Evolutionary conservation across 805 yeast genomes (phyloP).

Genomic region (Metschnikowia orientalis): DNA sequence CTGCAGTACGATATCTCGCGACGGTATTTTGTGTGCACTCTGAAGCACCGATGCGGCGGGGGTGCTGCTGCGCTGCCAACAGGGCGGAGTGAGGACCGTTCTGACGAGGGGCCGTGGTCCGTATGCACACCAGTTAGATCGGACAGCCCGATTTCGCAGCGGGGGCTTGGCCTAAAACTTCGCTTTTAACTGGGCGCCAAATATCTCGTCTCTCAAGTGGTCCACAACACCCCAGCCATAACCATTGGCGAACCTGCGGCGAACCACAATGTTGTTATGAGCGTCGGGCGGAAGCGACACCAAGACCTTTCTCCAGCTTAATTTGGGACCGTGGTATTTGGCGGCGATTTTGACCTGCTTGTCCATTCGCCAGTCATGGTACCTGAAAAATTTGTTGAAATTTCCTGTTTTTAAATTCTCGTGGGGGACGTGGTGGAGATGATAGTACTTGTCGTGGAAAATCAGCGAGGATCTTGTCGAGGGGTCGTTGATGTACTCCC

Average conservation of each 20-base stretch:
- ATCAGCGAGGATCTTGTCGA: conserved; percentile 32
- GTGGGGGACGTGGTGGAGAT: conserved; percentile 27
- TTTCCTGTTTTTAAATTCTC: conserved; percentile 17
- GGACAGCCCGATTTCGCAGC: no score
- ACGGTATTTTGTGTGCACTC: no score
- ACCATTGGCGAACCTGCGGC: conserved; percentile 42
- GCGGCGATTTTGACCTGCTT: conserved; percentile 41
- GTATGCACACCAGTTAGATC: no score
- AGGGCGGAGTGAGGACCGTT: no score
- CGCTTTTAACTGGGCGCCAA: conserved; percentile 14
- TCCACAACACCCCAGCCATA: conserved; percentile 47
- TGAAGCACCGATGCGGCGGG: no score
- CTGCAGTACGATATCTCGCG: no score
- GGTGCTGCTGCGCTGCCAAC: no score
- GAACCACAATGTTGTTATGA: conserved; percentile 41
- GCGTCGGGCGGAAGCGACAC: conserved; percentile 44
- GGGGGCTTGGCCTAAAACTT: no score
- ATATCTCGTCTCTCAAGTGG: conserved; percentile 32
- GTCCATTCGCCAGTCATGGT: conserved; percentile 32
- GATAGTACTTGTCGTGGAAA: conserved; percentile 41
- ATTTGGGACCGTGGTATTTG: conserved; percentile 33
- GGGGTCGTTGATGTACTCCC: conserved; percentile 31
- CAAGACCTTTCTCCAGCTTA: conserved; percentile 43
- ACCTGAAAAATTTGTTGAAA: conserved; percentile 21
- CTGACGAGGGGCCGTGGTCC: no score